Percentiles rank a stretch among this genome's conserved stretches.
Conservation (phyloP, 805 yeast genomes). For the Metschnikowia vanudenii region DNA sequence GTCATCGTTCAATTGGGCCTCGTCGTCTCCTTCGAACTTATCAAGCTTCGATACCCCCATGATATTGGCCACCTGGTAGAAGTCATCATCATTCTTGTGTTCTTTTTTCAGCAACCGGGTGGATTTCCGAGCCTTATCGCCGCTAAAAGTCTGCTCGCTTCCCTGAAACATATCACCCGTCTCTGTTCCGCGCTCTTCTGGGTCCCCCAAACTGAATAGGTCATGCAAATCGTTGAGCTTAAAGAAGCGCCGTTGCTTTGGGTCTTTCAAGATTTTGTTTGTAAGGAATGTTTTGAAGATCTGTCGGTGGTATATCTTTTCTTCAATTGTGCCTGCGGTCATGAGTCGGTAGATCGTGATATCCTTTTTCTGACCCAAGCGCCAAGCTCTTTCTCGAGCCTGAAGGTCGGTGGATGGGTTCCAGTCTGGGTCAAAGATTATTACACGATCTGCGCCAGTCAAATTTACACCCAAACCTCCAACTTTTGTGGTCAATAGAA, state of each 20-base stretch:
- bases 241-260: conserved; percentile 89
- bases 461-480: conserved; percentile 94
- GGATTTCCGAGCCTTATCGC: conserved; percentile 34
- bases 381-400: conserved; percentile 96
- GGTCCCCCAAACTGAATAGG: conserved; percentile 80
- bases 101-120: conserved; percentile 26
- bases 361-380: conserved; percentile 90
- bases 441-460: conserved; percentile 93
- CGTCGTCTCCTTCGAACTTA: conserved; percentile 54
- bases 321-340: conserved; percentile 95
- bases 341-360: conserved; percentile 87
- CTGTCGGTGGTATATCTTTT: conserved; percentile 94
- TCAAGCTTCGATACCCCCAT: conserved; percentile 75
- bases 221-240: conserved; percentile 91
- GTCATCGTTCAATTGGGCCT: conserved; percentile 20
- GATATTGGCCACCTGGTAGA: conserved; percentile 59
- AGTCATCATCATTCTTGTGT: conserved; percentile 59
- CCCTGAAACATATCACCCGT: conserved; percentile 64
- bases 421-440: conserved; percentile 97
- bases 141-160: conserved; percentile 38
- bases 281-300: conserved; percentile 93
- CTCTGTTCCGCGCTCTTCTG: conserved; percentile 61
- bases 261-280: conserved; percentile 91
- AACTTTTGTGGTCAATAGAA: conserved; percentile 87
- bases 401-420: conserved; percentile 97